These are phyloP conservation scores for Dipteronia dyeriana DNA, from an alignment of 345 rosid genomes.

Conservation along the genomic window DNA sequence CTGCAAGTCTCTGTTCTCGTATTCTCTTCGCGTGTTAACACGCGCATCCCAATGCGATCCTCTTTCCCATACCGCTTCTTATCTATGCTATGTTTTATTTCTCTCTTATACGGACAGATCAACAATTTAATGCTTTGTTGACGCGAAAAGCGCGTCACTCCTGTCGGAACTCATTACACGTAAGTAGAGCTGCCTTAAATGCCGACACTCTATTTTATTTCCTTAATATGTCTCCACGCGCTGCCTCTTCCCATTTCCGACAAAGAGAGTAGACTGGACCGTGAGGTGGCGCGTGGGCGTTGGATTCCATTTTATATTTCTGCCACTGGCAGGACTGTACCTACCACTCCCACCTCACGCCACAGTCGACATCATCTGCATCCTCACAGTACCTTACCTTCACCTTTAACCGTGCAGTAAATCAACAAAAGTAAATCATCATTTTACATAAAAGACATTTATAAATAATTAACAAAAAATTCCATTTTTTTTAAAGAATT, in stretches of 20 bases:
- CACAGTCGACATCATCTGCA: constrained; percentile 24
- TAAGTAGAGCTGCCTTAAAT: constrained; percentile 36
- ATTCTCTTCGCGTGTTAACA: neutral
- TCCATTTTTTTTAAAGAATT: too few species aligned
- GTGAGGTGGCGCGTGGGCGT: constrained; percentile 26
- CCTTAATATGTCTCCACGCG: constrained; percentile 27
- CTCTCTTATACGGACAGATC: constrained; percentile 11
- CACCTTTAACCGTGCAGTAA: constrained; percentile 24
- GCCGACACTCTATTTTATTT: constrained; percentile 36
- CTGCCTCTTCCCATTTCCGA: neutral
- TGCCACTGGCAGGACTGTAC: constrained; percentile 28
- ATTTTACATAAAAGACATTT: too few species aligned
- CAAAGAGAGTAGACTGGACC: neutral
- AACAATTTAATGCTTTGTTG: constrained; percentile 27
- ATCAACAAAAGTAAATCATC: neutral
- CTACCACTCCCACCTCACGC: constrained; percentile 20
- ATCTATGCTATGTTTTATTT: neutral
- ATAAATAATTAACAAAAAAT: too few species aligned
- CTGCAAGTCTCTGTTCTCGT: neutral
- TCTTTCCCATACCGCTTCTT: neutral
- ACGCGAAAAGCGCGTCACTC: constrained; percentile 43
- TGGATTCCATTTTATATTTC: constrained; percentile 27
- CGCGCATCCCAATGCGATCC: constrained; percentile 14
- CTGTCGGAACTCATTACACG: constrained; percentile 38
- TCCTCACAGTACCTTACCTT: constrained; percentile 12